These are phyloP conservation scores for Leccinum disarticulatum DNA, from an alignment of 768 basidiomycete species.

Conservation along the genomic window DNA sequence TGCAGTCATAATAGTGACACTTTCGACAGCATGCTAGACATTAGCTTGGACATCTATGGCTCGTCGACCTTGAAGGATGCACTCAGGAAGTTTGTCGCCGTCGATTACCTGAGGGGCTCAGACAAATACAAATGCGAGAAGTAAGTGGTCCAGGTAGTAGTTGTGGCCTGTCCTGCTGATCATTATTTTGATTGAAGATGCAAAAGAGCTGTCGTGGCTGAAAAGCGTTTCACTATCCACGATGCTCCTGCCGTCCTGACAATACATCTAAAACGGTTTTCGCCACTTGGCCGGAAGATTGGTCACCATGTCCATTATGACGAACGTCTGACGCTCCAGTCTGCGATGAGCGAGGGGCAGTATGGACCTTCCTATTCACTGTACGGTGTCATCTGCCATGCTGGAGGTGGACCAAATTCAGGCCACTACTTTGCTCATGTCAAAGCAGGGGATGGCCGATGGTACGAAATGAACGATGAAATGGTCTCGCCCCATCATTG, in stretches of 20 bases:
- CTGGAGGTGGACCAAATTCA: conserved; percentile 88
- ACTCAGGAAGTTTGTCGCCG: conserved; percentile 73
- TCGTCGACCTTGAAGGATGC: conserved; percentile 65
- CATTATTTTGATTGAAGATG: conserved; percentile 54
- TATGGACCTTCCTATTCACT: conserved; percentile 79
- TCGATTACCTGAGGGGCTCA: conserved; percentile 81
- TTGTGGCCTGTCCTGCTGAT: conserved; percentile 6
- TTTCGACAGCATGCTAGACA: conserved; percentile 91
- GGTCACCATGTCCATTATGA: conserved; percentile 76
- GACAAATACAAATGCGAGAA: conserved; percentile 99
- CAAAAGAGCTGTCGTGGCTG: conserved; percentile 86
- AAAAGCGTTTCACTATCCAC: conserved; percentile 87
- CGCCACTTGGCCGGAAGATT: conserved; percentile 86
- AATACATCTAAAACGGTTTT: conserved; percentile 94
- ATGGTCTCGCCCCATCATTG: conserved; percentile 46
- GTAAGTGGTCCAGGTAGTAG: conserved; percentile 47
- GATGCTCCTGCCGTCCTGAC: conserved; percentile 87
- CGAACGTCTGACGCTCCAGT: conserved; percentile 66
- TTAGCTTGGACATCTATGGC: conserved; percentile 85
- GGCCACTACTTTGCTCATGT: conserved; percentile 94
- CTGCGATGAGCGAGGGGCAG: conserved; percentile 81
- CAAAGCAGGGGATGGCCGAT: conserved; percentile 63
- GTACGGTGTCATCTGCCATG: conserved; percentile 92
- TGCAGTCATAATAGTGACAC: conserved; percentile 93
- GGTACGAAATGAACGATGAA: conserved; percentile 97